Percentiles rank a stretch among this genome's conserved stretches.
Conservation (phyloP, 2,329 filamentous ascomycete species). For the Verticillium isaacii region DNA sequence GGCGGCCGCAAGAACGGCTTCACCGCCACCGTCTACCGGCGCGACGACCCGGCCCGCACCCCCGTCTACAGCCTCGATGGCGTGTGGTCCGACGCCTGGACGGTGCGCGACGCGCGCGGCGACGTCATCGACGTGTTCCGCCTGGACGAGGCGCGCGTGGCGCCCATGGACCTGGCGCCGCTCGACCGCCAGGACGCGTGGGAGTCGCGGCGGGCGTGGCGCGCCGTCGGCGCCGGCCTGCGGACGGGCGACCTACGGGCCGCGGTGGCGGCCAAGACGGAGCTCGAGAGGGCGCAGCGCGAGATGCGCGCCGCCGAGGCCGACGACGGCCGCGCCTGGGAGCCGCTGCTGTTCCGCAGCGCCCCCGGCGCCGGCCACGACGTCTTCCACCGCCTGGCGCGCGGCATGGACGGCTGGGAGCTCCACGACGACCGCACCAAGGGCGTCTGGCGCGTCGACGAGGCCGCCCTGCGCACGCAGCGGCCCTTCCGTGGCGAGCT, state of each 20-base stretch:
- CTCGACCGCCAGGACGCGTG: constrained; percentile 71
- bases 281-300: constrained; percentile 78
- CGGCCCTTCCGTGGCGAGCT: constrained; percentile 25
- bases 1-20: constrained; percentile 42
- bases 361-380: constrained; percentile 18
- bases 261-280: constrained; percentile 66
- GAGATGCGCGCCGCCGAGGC: constrained; percentile 67
- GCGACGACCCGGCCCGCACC: constrained; percentile 26
- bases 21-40: constrained; percentile 34
- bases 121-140: constrained; percentile 28
- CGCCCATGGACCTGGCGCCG: constrained; percentile 34
- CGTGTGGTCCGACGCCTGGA: constrained; percentile 15
- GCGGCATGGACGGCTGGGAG: constrained; percentile 18
- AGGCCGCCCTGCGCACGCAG: constrained; percentile 15
- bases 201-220: constrained; percentile 78
- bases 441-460: constrained; percentile 31
- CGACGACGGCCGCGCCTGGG: constrained; percentile 34
- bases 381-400: constrained; percentile 24
- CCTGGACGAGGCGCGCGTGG: constrained; percentile 28
- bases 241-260: constrained; percentile 69
- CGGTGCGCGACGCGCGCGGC: constrained; percentile 25
- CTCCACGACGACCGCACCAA: constrained; percentile 28
- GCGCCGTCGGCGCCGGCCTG: constrained; percentile 69
- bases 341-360: constrained; percentile 32
- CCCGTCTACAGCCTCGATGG: constrained; percentile 13